These are phyloP conservation scores for Leccinellum luteum DNA, from an alignment of 768 basidiomycete genomes.

Conservation along the genomic window DNA sequence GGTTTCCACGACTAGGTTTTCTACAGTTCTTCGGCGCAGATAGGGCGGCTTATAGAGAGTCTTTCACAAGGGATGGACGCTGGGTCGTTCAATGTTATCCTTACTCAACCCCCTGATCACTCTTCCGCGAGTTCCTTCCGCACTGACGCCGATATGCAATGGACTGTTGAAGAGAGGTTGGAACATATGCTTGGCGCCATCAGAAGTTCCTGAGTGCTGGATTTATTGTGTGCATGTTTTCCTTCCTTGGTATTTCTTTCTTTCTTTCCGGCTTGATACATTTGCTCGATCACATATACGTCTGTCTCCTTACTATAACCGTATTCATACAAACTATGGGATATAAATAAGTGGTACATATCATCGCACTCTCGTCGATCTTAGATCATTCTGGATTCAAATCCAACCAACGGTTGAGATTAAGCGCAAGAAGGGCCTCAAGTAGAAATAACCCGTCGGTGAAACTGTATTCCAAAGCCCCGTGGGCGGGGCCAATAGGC, in stretches of 20 bases:
- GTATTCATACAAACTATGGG: conserved; percentile 33
- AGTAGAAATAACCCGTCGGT: conserved; percentile 57
- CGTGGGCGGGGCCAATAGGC: conserved; percentile 63
- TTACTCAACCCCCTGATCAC: conserved; percentile 44
- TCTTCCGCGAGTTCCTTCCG: conserved; percentile 61
- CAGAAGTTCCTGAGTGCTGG: conserved; percentile 29
- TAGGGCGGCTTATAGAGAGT: conserved; percentile 79
- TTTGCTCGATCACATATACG: conserved; percentile 18
- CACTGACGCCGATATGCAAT: conserved; percentile 59
- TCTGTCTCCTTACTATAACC: conserved; percentile 25
- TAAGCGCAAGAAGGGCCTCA: conserved; percentile 62
- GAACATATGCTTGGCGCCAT: conserved; percentile 63
- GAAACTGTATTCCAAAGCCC: conserved; percentile 62
- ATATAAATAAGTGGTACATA: conserved; percentile 30
- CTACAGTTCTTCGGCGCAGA: conserved; percentile 63
- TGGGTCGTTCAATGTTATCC: conserved; percentile 77
- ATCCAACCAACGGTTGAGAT: conserved; percentile 76
- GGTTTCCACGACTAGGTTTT: conserved; percentile 23
- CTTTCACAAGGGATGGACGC: conserved; percentile 80
- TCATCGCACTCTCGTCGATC: conserved; percentile 16
- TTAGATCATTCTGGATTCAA: conserved; percentile 38
- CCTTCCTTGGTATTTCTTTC: conserved; percentile 3
- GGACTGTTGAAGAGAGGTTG: conserved; percentile 74
- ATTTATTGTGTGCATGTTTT: conserved; percentile 23
- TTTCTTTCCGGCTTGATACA: conserved; percentile 11